Conservation (phyloP, 495 filamentous ascomycete species). For the Mycothermus thermophilus region DNA sequence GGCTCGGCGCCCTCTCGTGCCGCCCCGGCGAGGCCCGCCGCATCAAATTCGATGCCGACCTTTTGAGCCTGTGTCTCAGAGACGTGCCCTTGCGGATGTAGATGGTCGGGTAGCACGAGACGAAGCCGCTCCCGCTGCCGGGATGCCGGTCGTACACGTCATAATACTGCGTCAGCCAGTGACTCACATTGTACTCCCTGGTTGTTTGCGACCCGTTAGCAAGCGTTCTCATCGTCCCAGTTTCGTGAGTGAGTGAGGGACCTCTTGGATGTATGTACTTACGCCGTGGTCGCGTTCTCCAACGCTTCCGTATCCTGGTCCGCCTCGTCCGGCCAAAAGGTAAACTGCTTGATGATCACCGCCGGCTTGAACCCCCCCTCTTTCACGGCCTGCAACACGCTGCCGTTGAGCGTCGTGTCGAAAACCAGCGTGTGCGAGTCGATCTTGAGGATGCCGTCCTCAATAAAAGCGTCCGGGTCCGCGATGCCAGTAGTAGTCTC, state of each 20-base stretch:
- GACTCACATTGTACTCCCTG: slow-evolving; percentile 1
- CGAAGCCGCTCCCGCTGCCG: slow-evolving; percentile 3
- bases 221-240: too few species aligned
- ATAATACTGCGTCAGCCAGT: slow-evolving; percentile 9
- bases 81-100: slow-evolving; percentile 4
- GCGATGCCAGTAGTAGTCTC: too few species aligned
- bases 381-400: background rate
- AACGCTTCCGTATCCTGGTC: slow-evolving; percentile 1
- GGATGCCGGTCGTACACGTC: slow-evolving; percentile 1
- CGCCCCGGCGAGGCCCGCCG: background rate
- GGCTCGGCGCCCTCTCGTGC: too few species aligned
- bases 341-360: slow-evolving; percentile 5
- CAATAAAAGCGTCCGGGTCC: background rate
- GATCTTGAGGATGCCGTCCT: slow-evolving; percentile 3
- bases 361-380: slow-evolving; percentile 2
- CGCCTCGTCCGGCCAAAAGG: slow-evolving; percentile 3
- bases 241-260: too few species aligned
- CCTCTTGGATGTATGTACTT: background rate
- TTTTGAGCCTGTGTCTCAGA: background rate
- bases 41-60: background rate
- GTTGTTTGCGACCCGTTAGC: too few species aligned
- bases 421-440: slow-evolving; percentile 4
- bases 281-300: background rate
- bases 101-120: slow-evolving; percentile 5
- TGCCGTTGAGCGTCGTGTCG: slow-evolving; percentile 8